Evolutionary conservation across 257 asterid genomes (phyloP), one percentile per base, ranked within the genome.

Genomic region (Penstemon eatonii): DNA sequence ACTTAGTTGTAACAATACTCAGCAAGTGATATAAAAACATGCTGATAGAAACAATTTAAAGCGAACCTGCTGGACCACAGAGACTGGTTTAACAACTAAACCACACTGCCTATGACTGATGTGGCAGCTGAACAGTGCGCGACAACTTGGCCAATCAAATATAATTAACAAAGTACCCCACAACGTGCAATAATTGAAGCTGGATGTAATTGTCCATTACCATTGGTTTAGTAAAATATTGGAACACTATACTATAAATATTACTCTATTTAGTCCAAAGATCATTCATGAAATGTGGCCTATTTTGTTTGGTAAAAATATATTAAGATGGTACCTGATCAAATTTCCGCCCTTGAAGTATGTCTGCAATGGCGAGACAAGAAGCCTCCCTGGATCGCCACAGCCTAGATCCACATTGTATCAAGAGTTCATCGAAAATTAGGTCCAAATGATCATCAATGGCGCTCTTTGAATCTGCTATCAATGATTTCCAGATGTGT

Each of bases 301-400:
- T 25, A 25, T 25, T 25, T 25, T 25, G 2, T 11, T 12, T 12
- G 7, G 13, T 4, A 39, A 25, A 39, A 3, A 69, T 4, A 15
- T 11, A 44, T 51, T 19, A 43, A 44, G 66, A 52, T 58, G 60
- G 25, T 47, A 93, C 99, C 99, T 93, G 96, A 75, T 81, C 88
- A 84, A 87, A 88, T 73, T 89, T 90, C 62, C 97, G 94, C 63
- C 99, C 99, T 80, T 93, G 99, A 71, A 90, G 87, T 72, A 93
- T 75, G 81, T 93, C 99, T 18, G 96, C 96, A 66, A 93, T 83
- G 51, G 99, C 97, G 82, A 90, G 99, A 79, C 97, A 90, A 71
- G 97, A 93, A 79, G 99, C 90, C 82, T 90, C 97, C 75, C 99
- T 89, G 71, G 97, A 93, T 19, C 99, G 89, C 99, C 99, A 93